A percentile compares a stretch with the other conserved stretches of the same genome.
Conservation (phyloP, 352 stramenopile genomes). For the Phytophthora melonis region DNA sequence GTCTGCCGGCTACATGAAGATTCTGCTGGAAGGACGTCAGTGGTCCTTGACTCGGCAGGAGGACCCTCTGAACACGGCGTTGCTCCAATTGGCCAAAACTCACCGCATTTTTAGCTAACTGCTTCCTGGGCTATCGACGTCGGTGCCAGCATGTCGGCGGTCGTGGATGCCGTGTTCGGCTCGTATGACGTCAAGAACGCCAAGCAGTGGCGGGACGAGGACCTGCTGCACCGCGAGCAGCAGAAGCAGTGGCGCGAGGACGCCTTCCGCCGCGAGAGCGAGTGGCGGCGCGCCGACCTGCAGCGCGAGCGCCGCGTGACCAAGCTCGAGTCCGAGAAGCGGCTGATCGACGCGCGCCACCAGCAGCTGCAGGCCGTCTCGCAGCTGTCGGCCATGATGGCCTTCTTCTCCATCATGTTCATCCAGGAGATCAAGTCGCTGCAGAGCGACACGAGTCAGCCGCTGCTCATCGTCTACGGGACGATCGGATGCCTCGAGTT, state of each 20-base stretch:
- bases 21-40: neutral
- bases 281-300: slow-evolving; percentile 78
- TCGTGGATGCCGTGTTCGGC: slow-evolving; percentile 83
- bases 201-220: slow-evolving; percentile 87
- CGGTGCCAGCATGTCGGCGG: slow-evolving; percentile 59
- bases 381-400: slow-evolving; percentile 72
- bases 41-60: no score
- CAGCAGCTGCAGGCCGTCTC: slow-evolving; percentile 72
- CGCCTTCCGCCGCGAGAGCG: slow-evolving; percentile 64
- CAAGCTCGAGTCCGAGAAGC: slow-evolving; percentile 86
- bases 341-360: slow-evolving; percentile 73
- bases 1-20: neutral
- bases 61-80: no score
- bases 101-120: no score
- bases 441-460: slow-evolving; percentile 46
- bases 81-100: neutral
- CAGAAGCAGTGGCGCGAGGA: slow-evolving; percentile 88
- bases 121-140: neutral
- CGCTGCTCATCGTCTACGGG: slow-evolving; percentile 73
- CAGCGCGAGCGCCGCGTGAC: slow-evolving; percentile 72
- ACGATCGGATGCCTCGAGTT: slow-evolving; percentile 68
- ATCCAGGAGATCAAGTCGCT: slow-evolving; percentile 76
- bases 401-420: slow-evolving; percentile 78
- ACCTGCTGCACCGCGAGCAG: slow-evolving; percentile 76
- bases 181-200: slow-evolving; percentile 89